Evolutionary conservation across 2,329 filamentous ascomycete genomes (phyloP).

Genomic region (Leptosphaerulina australis): DNA sequence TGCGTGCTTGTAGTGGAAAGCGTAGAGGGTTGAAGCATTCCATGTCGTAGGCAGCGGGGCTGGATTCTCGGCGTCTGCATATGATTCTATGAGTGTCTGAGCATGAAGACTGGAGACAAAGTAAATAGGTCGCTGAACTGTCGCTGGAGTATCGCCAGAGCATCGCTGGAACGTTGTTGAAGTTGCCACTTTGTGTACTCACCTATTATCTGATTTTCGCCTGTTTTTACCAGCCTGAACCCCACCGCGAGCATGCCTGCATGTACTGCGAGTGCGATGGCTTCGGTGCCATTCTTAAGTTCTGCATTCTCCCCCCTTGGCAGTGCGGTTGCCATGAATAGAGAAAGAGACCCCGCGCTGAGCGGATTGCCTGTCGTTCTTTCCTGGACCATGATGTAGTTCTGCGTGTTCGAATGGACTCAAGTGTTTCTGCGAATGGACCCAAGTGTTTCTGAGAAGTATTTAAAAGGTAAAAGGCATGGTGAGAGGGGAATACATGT

Average conservation of each 20-base stretch:
- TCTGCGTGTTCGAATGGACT: neutral
- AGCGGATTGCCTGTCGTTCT: conserved; percentile 51
- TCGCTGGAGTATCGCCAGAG: no score
- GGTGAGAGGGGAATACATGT: neutral
- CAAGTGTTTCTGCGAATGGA: conserved; percentile 2
- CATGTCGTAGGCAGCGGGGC: conserved; percentile 75
- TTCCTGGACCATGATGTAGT: conserved; percentile 33
- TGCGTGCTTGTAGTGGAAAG: conserved; percentile 84
- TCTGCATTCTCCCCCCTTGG: conserved; percentile 48
- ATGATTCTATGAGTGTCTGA: conserved; percentile 55
- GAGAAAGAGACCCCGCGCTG: conserved; percentile 50
- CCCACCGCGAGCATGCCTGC: conserved; percentile 79
- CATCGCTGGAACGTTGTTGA: no score
- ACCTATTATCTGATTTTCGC: conserved; percentile 80
- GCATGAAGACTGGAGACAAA: conserved; percentile 21
- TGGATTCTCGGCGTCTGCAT: conserved; percentile 61
- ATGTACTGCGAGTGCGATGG: conserved; percentile 81
- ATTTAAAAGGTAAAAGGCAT: no score
- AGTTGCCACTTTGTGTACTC: conserved; percentile 31
- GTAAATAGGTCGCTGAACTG: no score
- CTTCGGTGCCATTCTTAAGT: conserved; percentile 76
- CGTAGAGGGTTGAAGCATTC: conserved; percentile 75
- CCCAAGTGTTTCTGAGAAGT: conserved; percentile 2
- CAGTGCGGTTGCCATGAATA: conserved; percentile 53
- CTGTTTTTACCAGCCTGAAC: conserved; percentile 82